Percentiles rank a stretch among this genome's conserved stretches.
phyloP scores from a whole-genome alignment of 805 yeast genomes.

The Monosporozyma yasuniensis region DNA sequence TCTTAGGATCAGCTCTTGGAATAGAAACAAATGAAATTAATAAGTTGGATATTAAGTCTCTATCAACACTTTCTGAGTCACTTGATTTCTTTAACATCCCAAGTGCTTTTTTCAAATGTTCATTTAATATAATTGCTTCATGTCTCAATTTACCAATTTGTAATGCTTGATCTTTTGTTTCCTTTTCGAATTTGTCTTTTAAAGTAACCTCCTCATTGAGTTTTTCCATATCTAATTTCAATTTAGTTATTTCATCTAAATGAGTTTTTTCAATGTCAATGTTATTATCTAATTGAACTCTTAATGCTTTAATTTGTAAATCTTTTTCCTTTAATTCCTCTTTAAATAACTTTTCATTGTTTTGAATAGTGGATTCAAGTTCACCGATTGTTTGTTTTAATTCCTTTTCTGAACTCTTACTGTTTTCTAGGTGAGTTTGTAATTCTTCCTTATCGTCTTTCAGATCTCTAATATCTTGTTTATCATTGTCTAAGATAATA shows the following conservation, averaged over 20 bases:
- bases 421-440: constrained; percentile 19
- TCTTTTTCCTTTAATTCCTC: constrained; percentile 18
- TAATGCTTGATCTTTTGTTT: constrained; percentile 59
- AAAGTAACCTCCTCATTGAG: constrained; percentile 17
- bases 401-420: constrained; percentile 12
- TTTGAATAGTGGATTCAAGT: constrained; percentile 16
- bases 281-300: constrained; percentile 19
- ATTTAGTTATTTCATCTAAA: constrained; percentile 12
- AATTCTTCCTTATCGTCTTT: constrained; percentile 34
- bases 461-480: constrained; percentile 23
- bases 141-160: constrained; percentile 86
- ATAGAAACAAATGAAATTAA: constrained; percentile 75
- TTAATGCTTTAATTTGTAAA: constrained; percentile 24
- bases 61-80: constrained; percentile 70
- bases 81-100: constrained; percentile 73
- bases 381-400: constrained; percentile 30
- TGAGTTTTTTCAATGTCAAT: constrained; percentile 12
- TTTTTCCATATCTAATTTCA: constrained; percentile 19
- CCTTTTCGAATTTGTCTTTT: constrained; percentile 39
- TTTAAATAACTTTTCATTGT: constrained; percentile 6
- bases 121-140: constrained; percentile 88
- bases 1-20: constrained; percentile 89
- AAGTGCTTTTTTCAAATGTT: constrained; percentile 89
- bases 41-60: constrained; percentile 79
- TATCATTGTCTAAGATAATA: constrained; percentile 30